Evolutionary conservation across 345 rosid species (phyloP).

Genomic region (Erucastrum elatum): DNA sequence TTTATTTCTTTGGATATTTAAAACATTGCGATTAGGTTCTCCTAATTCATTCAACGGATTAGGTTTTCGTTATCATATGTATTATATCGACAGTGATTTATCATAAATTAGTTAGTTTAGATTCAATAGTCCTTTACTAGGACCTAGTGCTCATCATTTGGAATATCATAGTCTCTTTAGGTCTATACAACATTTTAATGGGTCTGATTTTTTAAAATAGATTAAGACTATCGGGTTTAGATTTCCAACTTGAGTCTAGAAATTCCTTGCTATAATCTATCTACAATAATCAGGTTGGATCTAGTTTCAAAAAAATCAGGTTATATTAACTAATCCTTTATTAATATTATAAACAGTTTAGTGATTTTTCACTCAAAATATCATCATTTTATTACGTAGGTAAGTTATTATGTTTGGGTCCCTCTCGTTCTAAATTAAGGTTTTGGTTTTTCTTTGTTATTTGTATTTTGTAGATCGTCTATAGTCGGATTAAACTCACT

Average conservation of each 20-base stretch:
- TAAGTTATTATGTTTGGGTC: no score
- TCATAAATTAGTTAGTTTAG: neutral
- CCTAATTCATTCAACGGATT: neutral
- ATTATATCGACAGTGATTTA: neutral
- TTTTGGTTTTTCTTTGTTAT: no score
- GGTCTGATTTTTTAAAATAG: neutral
- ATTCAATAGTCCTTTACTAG: neutral
- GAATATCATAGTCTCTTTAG: neutral
- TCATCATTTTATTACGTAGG: no score
- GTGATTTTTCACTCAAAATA: no score
- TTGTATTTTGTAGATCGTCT: no score
- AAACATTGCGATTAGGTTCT: neutral
- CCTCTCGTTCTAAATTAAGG: no score
- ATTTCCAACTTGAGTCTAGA: neutral
- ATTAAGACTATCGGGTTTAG: neutral
- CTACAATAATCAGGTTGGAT: neutral
- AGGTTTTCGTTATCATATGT: neutral
- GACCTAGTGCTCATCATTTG: neutral
- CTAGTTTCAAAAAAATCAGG: neutral
- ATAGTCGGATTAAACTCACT: no score
- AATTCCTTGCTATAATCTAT: no score
- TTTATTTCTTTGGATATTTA: neutral
- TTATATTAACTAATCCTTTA: no score
- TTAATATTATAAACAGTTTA: no score
- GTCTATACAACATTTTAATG: neutral